A percentile compares a stretch with the other conserved stretches of the same genome.
Conservation (phyloP, 108 stramenopile genomes). For the Cafeteria roenbergensis region DNA sequence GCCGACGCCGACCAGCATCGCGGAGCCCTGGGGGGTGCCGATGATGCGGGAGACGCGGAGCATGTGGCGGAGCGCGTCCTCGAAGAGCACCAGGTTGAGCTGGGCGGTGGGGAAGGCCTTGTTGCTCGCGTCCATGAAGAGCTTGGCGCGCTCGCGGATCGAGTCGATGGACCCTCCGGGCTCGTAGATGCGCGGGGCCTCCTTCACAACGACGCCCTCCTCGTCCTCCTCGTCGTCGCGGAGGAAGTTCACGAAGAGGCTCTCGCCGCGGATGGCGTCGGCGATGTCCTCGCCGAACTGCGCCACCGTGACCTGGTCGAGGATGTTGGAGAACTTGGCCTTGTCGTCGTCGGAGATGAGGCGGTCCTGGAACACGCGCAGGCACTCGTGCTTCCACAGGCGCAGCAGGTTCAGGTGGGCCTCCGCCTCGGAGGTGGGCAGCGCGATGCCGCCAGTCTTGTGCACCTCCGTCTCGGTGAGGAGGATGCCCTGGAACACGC, state of each 20-base stretch:
- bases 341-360: slow-evolving; percentile 68
- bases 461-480: slow-evolving; percentile 65
- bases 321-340: slow-evolving; percentile 46
- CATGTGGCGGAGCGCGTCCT: slow-evolving; percentile 70
- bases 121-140: slow-evolving; percentile 64
- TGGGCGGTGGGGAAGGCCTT: slow-evolving; percentile 59
- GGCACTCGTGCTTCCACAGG: slow-evolving; percentile 72
- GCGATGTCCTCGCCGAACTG: slow-evolving; percentile 38
- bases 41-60: slow-evolving; percentile 65
- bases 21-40: slow-evolving; percentile 70
- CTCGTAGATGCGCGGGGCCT: slow-evolving; percentile 73
- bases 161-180: slow-evolving; percentile 57
- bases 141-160: slow-evolving; percentile 55
- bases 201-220: slow-evolving; percentile 60
- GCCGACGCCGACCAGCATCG: slow-evolving; percentile 68
- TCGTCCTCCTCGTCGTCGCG: slow-evolving; percentile 64
- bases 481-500: slow-evolving; percentile 74
- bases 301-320: slow-evolving; percentile 44
- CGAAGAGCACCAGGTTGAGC: slow-evolving; percentile 76
- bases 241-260: slow-evolving; percentile 73
- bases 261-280: slow-evolving; percentile 20
- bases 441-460: slow-evolving; percentile 39
- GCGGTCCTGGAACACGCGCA: slow-evolving; percentile 71
- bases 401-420: slow-evolving; percentile 39
- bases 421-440: slow-evolving; percentile 5